Conservation (phyloP, 208 protist genomes). For the Lotmaria passim region DNA sequence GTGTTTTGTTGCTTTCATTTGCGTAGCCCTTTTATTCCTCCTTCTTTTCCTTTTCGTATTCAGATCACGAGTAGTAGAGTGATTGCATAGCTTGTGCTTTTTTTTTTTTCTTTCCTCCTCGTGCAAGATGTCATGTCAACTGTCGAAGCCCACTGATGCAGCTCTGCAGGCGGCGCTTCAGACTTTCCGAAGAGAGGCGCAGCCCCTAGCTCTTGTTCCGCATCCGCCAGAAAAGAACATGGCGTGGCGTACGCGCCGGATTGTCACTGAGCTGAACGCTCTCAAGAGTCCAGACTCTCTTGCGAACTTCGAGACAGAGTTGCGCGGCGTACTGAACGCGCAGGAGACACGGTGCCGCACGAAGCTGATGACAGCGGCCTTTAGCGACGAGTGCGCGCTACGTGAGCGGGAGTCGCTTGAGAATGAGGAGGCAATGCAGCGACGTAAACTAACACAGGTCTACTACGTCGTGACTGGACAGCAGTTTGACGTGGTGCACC, state of each 20-base stretch:
- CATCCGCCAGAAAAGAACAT: slow-evolving; percentile 25
- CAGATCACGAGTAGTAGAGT: too few relatives aligned
- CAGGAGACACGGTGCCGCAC: slow-evolving; percentile 60
- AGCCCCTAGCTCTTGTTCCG: slow-evolving; percentile 25
- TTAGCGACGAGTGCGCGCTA: slow-evolving; percentile 49
- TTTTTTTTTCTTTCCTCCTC: too few relatives aligned
- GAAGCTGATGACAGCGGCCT: slow-evolving; percentile 47
- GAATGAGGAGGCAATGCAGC: slow-evolving; percentile 37
- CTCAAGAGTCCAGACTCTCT: slow-evolving; percentile 38
- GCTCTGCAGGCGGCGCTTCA: slow-evolving; percentile 38
- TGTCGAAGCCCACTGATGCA: slow-evolving; percentile 14
- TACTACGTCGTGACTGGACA: background rate
- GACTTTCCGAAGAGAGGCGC: slow-evolving; percentile 4
- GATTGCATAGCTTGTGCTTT: too few relatives aligned
- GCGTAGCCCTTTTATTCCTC: too few relatives aligned
- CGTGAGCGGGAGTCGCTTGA: slow-evolving; percentile 43
- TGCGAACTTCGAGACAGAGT: slow-evolving; percentile 45
- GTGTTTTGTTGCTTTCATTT: too few relatives aligned
- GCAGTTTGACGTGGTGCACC: slow-evolving; percentile 16
- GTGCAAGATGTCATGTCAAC: slow-evolving; percentile 7
- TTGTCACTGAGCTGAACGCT: slow-evolving; percentile 60
- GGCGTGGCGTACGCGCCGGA: slow-evolving; percentile 61
- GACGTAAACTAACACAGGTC: slow-evolving; percentile 12
- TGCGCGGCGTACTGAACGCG: slow-evolving; percentile 49
- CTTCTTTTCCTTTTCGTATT: too few relatives aligned